Percentiles rank a stretch among this genome's conserved stretches.
Evolutionary conservation across 805 yeast genomes (phyloP).

Genomic region (Barnettozyma vustinii): DNA sequence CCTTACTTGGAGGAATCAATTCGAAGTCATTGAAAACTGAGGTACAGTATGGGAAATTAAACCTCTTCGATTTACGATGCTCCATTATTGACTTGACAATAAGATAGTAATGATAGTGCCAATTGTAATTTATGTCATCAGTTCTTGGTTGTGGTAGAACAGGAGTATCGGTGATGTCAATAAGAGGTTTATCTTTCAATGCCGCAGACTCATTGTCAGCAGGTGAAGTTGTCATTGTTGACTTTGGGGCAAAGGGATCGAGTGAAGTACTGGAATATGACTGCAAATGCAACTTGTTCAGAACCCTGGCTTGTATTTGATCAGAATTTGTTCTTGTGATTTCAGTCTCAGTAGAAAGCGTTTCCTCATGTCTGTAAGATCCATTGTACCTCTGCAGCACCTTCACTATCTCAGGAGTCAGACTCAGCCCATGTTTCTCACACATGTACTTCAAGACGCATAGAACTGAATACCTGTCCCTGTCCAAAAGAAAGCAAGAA

Average conservation of each 20-base stretch:
- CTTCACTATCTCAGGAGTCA: conserved; percentile 1
- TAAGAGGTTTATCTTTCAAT: not conserved
- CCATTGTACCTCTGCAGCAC: conserved; percentile 1
- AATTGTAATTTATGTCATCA: not conserved
- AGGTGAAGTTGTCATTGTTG: not conserved
- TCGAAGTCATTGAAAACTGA: conserved; percentile 5
- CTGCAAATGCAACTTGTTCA: not conserved
- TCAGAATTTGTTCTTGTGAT: not conserved
- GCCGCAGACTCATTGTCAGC: not conserved
- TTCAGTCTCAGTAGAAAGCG: not conserved
- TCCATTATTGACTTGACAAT: conserved; percentile 1
- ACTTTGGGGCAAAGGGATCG: conserved; percentile 1
- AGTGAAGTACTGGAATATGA: not conserved
- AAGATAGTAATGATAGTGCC: conserved; percentile 4
- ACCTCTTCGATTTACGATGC: not conserved
- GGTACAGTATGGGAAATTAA: not conserved
- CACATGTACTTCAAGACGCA: conserved; percentile 24
- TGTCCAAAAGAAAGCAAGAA: conserved; percentile 11
- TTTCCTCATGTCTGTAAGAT: not conserved
- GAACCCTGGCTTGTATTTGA: not conserved
- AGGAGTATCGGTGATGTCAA: not conserved
- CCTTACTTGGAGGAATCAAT: not conserved
- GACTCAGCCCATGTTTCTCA: conserved; percentile 12
- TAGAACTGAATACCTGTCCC: conserved; percentile 15
- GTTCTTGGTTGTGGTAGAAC: not conserved